Conservation (phyloP, 1,284 basidiomycete species). For the Neonothopanus nambi region DNA sequence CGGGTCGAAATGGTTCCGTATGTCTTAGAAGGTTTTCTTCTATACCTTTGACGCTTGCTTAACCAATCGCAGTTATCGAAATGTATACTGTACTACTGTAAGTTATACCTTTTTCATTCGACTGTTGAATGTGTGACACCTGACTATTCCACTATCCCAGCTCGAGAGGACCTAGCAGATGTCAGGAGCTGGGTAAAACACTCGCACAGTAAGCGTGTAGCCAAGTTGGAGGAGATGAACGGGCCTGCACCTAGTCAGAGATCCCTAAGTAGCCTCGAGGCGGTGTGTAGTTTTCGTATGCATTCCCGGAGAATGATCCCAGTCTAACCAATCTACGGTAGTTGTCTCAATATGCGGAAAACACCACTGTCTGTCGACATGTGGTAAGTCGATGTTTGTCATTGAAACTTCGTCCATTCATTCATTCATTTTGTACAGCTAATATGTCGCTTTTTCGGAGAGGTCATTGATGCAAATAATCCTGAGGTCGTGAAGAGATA, state of each 20-base stretch:
- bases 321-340: constrained; percentile 27
- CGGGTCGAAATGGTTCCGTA: constrained; percentile 82
- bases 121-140: background rate
- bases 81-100: constrained; percentile 83
- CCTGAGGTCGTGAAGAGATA: constrained; percentile 49
- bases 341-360: constrained; percentile 73
- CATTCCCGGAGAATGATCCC: constrained; percentile 50
- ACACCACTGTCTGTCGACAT: constrained; percentile 67
- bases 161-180: constrained; percentile 70
- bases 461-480: constrained; percentile 59
- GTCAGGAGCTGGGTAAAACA: constrained; percentile 55
- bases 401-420: constrained; percentile 56
- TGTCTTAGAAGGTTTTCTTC: constrained; percentile 25
- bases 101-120: constrained; percentile 22
- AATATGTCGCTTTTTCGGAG: constrained; percentile 85
- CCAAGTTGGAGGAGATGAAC: constrained; percentile 39
- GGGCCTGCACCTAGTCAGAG: constrained; percentile 66
- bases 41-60: background rate
- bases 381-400: constrained; percentile 46
- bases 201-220: constrained; percentile 45
- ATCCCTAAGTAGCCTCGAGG: constrained; percentile 62
- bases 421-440: constrained; percentile 44
- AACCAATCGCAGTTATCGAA: constrained; percentile 61
- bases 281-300: constrained; percentile 47
- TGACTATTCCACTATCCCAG: constrained; percentile 36